These are phyloP conservation scores for Candida mesenterica DNA, from an alignment of 1,139 yeast species.

Conservation along the genomic window DNA sequence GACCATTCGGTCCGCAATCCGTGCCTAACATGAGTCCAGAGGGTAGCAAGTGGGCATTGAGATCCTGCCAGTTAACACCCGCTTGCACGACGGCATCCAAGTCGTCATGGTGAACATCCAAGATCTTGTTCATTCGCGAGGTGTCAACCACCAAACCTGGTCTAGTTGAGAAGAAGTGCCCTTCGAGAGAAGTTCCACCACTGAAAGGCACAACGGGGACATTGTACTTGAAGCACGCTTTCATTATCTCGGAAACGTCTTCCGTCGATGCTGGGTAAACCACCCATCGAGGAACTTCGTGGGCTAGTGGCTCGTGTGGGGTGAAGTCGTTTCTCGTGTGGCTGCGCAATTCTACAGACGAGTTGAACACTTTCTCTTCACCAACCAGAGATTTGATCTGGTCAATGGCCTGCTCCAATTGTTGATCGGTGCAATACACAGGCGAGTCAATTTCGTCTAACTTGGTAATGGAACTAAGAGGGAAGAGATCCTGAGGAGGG, in stretches of 20 bases:
- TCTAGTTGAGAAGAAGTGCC: conserved; percentile 44
- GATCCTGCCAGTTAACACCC: conserved; percentile 45
- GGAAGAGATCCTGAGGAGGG: not conserved
- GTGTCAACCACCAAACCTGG: conserved; percentile 38
- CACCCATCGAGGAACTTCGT: conserved; percentile 35
- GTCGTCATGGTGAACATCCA: conserved; percentile 38
- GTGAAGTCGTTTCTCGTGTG: conserved; percentile 43
- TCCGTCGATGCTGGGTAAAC: conserved; percentile 38
- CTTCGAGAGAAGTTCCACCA: conserved; percentile 47
- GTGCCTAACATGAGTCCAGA: conserved; percentile 39
- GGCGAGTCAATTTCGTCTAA: conserved; percentile 30
- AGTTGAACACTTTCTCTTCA: conserved; percentile 23
- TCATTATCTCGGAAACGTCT: conserved; percentile 36
- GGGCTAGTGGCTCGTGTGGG: conserved; percentile 37
- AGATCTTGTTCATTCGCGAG: conserved; percentile 38
- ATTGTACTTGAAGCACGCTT: conserved; percentile 29
- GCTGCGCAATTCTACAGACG: conserved; percentile 31
- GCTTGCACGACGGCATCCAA: conserved; percentile 44
- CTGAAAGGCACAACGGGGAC: conserved; percentile 68
- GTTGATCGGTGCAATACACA: conserved; percentile 40
- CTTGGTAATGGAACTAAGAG: conserved; percentile 26
- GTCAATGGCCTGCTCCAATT: conserved; percentile 42
- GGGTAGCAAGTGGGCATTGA: conserved; percentile 30
- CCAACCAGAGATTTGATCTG: conserved; percentile 40
- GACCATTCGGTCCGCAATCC: conserved; percentile 47